Evolutionary conservation across 1,284 basidiomycete genomes (phyloP).

Genomic region (Ceratobasidium sp.): DNA sequence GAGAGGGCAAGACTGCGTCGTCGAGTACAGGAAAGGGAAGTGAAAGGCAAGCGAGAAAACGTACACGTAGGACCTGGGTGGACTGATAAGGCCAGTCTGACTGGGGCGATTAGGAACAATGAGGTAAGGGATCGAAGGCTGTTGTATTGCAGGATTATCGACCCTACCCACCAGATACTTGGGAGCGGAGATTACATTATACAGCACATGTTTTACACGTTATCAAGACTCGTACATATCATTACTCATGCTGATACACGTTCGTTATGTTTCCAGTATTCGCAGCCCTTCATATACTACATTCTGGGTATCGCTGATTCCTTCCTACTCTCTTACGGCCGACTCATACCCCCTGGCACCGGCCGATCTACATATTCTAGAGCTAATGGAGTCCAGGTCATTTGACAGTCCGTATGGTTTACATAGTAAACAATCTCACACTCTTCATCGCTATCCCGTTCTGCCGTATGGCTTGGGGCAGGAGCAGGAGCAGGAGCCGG

Average conservation of each 20-base stretch:
- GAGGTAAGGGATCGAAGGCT: neutral
- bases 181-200: neutral
- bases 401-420: neutral
- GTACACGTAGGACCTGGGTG: neutral
- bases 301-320: neutral
- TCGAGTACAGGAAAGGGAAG: neutral
- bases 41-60: neutral
- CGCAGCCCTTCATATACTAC: neutral
- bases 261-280: neutral
- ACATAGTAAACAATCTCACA: neutral
- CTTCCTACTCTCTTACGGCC: neutral
- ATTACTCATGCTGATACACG: too few species aligned
- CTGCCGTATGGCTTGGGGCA: neutral
- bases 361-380: slow-evolving; percentile 35
- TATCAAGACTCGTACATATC: neutral
- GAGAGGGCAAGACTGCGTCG: too few species aligned
- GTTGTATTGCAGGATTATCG: neutral
- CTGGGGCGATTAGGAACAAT: neutral
- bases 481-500: neutral
- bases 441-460: slow-evolving; percentile 29
- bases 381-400: neutral
- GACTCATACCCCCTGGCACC: slow-evolving; percentile 26
- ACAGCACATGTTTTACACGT: neutral
- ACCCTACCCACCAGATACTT: neutral
- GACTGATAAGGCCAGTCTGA: neutral